Evolutionary conservation across 2,329 filamentous ascomycete genomes (phyloP), one percentile per base, ranked within the genome.

Genomic region (Exophiala calicioides): DNA sequence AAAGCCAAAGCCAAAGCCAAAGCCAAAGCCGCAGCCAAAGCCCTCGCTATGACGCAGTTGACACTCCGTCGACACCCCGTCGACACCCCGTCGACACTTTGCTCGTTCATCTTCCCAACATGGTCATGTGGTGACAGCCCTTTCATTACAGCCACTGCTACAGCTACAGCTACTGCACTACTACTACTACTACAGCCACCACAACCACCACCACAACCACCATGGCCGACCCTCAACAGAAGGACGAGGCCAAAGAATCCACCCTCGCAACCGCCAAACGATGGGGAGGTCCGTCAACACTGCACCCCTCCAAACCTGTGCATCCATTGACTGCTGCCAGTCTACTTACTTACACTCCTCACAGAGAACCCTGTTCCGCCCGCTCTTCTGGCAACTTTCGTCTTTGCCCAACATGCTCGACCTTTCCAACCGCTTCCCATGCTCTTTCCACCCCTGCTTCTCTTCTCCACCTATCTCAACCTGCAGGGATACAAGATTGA

Each of bases 381-480:
- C 18, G 82, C 79, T 8, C 65, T 84, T 9, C 76, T 85, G 32
- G 83, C 84, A 47, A 83, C 82, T 6, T 71, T 86, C 32, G 78
- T 86, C 56, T 77, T 81, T 30, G 80, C 82, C 8, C 80, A 85
- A 58, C 79, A 85, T 68, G 71, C 78, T 32, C 79, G 80, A n/a
- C 83, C 84, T 5, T 81, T 84, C 65, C 81, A 83, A 62, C 61
- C 73, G 5, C 70, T 86, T 0, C 83, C 83, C 3, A 82, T 86
- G 76, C 65, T 83, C 53, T 86, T 86, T 62, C 78, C 82, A 3
- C 82, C 82, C 2, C 69, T 84, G 45, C 72, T 86, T 3, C 73
- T 86, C 48, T 83, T 85, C 68, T 78, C 77, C 40, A 79, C 78
- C 47, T 86, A 86, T 60, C 68, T 85, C 33, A 86, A 85, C 61